Evolutionary conservation across 179 eudicot genomes (phyloP), one percentile per base, ranked within the genome.

Genomic region (Actinidia polygama): DNA sequence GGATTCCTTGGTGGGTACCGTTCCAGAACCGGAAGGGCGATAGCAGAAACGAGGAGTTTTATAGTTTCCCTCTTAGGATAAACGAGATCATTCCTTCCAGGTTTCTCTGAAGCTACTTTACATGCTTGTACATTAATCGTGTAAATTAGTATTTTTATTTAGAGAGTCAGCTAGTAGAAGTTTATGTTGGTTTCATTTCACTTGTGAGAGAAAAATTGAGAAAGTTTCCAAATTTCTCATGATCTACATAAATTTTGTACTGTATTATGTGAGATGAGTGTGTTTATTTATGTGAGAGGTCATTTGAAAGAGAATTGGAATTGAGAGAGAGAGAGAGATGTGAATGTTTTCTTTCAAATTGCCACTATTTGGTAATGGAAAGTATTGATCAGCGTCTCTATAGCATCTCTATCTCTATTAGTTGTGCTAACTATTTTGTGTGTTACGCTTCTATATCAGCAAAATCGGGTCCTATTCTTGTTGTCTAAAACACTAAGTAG

Each of bases 1-100:
- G 99, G 64, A 62, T 96, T 5, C 94, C 97, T 7, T 96, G 99
- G 99, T 89, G 95, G 94, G 53, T 83, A 0, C 99, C 99, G 15
- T 96, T 95, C 85, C 98, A 89, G 80, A 83, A 57, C 3, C 83
- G 95, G 77, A 83, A 87, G 14, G 99, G 98, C 6, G 99, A 96
- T 67, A 87, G 89, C 83, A 89, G 98, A 88, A 96, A 93, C 23
- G 95, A 95, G 12, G 99, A 96, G 84, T 96, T 96, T 71, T 96
- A 96, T 84, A 91, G 92, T 75, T 91, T 88, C 74, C 99, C 99
- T 62, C 85, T 92, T 15, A 85, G 93, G 84, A 85, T 96, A 54
- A 87, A 91, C 61, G 98, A 92, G 87, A 88, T 87, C 80, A 88
- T 96, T 87, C 98, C 96, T n/a, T 79, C 91, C 6, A 84, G 98